Evolutionary conservation across 208 protist genomes (phyloP).

Genomic region (Acanthamoeba healyi): DNA sequence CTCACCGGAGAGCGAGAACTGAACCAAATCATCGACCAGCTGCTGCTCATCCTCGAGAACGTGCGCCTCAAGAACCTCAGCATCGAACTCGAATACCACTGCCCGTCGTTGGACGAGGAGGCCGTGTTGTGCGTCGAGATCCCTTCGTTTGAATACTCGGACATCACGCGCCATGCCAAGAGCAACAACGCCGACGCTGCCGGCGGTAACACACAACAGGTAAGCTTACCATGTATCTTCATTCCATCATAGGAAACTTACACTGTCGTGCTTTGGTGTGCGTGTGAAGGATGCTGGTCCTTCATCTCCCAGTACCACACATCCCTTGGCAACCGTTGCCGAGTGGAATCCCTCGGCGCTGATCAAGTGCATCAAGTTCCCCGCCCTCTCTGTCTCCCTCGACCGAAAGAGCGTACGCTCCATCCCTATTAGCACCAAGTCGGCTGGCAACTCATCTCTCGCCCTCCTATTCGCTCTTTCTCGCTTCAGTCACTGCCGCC

Average conservation of each 20-base stretch:
- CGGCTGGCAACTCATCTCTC: no score
- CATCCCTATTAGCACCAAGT: background rate
- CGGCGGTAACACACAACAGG: background rate
- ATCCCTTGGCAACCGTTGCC: background rate
- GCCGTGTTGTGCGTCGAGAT: constrained; percentile 46
- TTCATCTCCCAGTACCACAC: constrained; percentile 30
- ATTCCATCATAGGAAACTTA: no score
- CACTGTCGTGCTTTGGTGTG: background rate
- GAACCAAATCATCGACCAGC: constrained; percentile 62
- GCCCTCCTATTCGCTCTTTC: no score
- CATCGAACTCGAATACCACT: constrained; percentile 69
- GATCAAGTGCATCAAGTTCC: constrained; percentile 68
- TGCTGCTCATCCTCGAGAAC: constrained; percentile 72
- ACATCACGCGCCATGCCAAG: constrained; percentile 63
- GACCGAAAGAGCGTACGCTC: constrained; percentile 11
- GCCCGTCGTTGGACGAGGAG: constrained; percentile 19
- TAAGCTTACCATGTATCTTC: background rate
- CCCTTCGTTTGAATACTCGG: constrained; percentile 71
- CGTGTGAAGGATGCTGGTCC: background rate
- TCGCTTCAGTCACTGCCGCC: constrained; percentile 16
- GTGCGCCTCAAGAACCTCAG: constrained; percentile 66
- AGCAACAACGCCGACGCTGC: background rate
- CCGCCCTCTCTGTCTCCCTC: background rate
- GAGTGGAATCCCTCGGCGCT: constrained; percentile 72
- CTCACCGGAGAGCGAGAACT: constrained; percentile 62